Evolutionary conservation across 371 early-diverging fungal genomes (phyloP).

Genomic region (Mortierella sp.): DNA sequence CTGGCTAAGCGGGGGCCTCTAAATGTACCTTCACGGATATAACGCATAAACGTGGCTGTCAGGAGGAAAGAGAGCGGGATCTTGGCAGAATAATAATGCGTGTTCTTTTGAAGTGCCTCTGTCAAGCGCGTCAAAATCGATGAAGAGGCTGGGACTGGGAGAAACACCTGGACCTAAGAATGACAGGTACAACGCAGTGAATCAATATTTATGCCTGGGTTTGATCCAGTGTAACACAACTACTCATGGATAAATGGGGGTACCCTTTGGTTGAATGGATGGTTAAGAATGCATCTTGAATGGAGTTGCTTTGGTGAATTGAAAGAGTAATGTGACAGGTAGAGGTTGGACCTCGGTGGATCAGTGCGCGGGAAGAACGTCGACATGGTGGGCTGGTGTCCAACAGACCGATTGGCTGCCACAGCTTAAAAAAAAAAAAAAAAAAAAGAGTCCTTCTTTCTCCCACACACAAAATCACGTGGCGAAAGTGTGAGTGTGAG

Average conservation of each 20-base stretch:
- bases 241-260: background rate
- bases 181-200: conserved; percentile 19
- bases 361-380: conserved; percentile 37
- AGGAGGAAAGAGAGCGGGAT: conserved; percentile 37
- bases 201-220: background rate
- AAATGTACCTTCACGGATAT: conserved; percentile 38
- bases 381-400: conserved; percentile 20
- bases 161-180: conserved; percentile 50
- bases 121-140: conserved; percentile 13
- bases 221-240: background rate
- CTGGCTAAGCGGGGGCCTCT: too few species aligned
- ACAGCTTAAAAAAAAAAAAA: too few species aligned
- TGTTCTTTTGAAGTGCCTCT: conserved; percentile 4
- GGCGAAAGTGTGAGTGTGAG: too few species aligned
- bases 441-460: too few species aligned
- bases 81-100: conserved; percentile 36
- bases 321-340: conserved; percentile 52
- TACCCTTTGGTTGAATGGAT: conserved; percentile 67
- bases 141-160: conserved; percentile 22
- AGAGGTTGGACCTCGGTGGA: conserved; percentile 32
- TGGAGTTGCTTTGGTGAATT: conserved; percentile 46
- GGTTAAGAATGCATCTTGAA: conserved; percentile 50
- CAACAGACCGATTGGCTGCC: background rate
- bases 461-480: too few species aligned
- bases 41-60: conserved; percentile 35